Evolutionary conservation across 192 early-diverging fungal genomes (phyloP).

Genomic region (Backusella liffmaniae): DNA sequence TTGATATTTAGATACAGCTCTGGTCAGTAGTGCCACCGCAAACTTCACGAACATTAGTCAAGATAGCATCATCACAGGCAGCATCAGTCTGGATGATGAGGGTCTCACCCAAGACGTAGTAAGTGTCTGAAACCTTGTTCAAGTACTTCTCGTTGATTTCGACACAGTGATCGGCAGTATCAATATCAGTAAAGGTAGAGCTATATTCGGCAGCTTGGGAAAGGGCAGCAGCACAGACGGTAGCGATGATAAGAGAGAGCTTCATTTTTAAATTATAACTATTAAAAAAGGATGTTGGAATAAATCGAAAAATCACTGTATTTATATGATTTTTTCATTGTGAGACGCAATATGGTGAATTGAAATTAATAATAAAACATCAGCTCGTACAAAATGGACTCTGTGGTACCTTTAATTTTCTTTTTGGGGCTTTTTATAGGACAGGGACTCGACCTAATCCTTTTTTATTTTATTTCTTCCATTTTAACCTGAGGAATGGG

Average conservation of each 20-base stretch:
- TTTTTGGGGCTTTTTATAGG: neutral
- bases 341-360: neutral
- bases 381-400: neutral
- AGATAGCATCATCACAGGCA: neutral
- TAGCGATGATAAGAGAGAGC: neutral
- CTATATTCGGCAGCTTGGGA: neutral
- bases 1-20: neutral
- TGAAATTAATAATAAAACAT: neutral
- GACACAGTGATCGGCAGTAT: neutral
- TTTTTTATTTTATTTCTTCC: neutral
- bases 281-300: neutral
- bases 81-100: neutral
- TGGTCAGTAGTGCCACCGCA: neutral
- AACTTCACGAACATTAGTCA: neutral
- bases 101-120: neutral
- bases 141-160: neutral
- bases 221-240: neutral
- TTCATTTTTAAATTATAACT: neutral
- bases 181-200: neutral
- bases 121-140: neutral
- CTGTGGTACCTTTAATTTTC: neutral
- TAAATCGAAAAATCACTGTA: neutral
- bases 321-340: constrained; percentile 2
- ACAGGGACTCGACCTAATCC: neutral
- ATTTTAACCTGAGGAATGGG: neutral